Percentiles rank a stretch among this genome's conserved stretches.
These are phyloP conservation scores for Boletellus emodensis DNA, from an alignment of 768 basidiomycete genomes.

Conservation along the genomic window DNA sequence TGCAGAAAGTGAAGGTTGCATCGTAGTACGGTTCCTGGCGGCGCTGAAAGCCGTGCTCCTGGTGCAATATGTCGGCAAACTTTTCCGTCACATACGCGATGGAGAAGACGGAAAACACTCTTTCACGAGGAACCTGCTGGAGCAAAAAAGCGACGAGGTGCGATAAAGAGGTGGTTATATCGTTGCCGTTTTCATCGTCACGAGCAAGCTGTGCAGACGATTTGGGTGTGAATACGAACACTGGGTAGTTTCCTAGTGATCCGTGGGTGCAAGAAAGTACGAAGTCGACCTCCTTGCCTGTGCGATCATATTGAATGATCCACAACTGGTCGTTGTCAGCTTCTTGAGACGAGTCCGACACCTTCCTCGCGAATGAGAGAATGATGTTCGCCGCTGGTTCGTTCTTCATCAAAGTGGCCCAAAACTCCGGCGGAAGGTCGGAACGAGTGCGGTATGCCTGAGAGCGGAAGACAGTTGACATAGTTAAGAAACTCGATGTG, in stretches of 20 bases:
- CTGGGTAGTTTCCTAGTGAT: constrained; percentile 54
- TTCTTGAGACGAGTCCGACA: constrained; percentile 4
- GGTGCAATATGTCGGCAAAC: constrained; percentile 43
- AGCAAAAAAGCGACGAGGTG: constrained; percentile 41
- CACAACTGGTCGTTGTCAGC: constrained; percentile 23
- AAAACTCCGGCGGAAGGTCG: constrained; percentile 25
- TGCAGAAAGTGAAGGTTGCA: constrained; percentile 56
- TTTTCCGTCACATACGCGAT: constrained; percentile 40
- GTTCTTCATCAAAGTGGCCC: constrained; percentile 25
- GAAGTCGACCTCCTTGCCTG: constrained; percentile 27
- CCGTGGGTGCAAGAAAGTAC: constrained; percentile 59
- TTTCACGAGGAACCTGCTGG: constrained; percentile 29
- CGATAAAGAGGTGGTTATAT: constrained; percentile 39
- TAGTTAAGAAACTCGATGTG: constrained; percentile 15
- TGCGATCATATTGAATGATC: constrained; percentile 26
- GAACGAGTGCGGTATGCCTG: constrained; percentile 9
- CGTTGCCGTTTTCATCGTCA: constrained; percentile 12
- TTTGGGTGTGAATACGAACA: constrained; percentile 56
- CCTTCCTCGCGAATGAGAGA: constrained; percentile 37
- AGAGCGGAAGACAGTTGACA: constrained; percentile 11
- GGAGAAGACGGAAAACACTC: constrained; percentile 68
- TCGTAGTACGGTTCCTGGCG: constrained; percentile 52
- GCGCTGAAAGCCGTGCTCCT: constrained; percentile 19
- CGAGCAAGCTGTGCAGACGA: constrained; percentile 35
- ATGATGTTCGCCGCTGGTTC: constrained; percentile 39